phyloP scores from a whole-genome alignment of 2,329 filamentous ascomycete species.

The Penicillium sp. region DNA sequence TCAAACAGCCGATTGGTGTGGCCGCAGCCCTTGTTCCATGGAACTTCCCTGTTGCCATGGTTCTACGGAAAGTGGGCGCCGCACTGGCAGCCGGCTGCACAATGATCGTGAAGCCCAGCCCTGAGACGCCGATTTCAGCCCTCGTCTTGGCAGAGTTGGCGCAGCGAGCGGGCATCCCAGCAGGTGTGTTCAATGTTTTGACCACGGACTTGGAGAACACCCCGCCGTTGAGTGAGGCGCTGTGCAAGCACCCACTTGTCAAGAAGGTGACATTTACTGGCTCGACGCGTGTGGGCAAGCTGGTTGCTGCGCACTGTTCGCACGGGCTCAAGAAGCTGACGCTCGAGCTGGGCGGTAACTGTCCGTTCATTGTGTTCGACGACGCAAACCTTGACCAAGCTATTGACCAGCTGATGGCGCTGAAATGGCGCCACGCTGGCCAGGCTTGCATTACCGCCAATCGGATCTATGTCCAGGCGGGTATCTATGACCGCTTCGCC shows the following conservation, averaged over 20 bases:
- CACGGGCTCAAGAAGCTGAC: conserved; percentile 62
- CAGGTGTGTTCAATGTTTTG: conserved; percentile 59
- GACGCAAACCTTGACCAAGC: conserved; percentile 57
- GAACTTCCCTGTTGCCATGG: conserved; percentile 68
- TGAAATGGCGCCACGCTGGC: conserved; percentile 45
- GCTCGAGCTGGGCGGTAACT: conserved; percentile 62
- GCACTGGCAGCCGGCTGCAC: conserved; percentile 69
- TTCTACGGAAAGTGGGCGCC: conserved; percentile 63
- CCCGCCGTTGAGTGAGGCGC: conserved; percentile 43
- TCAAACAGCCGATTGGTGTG: conserved; percentile 72
- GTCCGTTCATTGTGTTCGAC: conserved; percentile 62
- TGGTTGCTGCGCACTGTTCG: conserved; percentile 58
- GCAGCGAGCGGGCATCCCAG: conserved; percentile 54
- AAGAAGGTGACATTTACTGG: conserved; percentile 62
- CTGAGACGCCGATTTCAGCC: conserved; percentile 60
- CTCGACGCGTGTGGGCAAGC: conserved; percentile 58
- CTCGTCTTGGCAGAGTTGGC: conserved; percentile 54
- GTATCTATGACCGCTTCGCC: conserved; percentile 52
- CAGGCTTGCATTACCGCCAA: conserved; percentile 48
- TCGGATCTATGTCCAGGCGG: conserved; percentile 44
- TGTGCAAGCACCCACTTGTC: conserved; percentile 55
- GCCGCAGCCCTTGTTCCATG: conserved; percentile 66
- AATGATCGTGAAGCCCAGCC: conserved; percentile 69
- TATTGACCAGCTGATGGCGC: conserved; percentile 38
- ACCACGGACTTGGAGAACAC: conserved; percentile 49